Percentiles rank a stretch among this genome's conserved stretches.
Conservation (phyloP, 345 rosid species). For the Syzygium aromaticum region DNA sequence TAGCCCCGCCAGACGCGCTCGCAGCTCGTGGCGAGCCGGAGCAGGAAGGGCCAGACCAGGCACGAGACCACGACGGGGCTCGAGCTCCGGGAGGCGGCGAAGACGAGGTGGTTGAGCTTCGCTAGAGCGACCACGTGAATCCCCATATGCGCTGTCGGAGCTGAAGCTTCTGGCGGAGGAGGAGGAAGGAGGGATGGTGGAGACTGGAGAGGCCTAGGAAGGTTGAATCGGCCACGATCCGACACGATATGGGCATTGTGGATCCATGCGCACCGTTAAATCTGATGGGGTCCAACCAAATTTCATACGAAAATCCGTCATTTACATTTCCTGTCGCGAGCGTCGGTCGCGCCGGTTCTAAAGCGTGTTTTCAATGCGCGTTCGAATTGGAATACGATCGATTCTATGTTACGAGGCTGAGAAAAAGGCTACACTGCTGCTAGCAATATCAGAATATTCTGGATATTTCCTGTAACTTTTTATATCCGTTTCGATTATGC, state of each 20-base stretch:
- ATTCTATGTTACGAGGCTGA: background rate
- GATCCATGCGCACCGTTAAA: background rate
- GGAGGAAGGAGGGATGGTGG: background rate
- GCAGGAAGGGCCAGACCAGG: conserved; percentile 8
- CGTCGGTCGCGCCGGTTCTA: background rate
- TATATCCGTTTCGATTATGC: too few species aligned
- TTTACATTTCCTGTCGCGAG: background rate
- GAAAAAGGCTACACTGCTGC: background rate
- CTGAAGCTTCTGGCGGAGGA: background rate
- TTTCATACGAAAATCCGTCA: background rate
- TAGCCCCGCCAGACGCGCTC: background rate
- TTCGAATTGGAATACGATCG: background rate
- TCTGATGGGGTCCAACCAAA: background rate
- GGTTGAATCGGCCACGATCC: background rate
- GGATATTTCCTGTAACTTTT: too few species aligned
- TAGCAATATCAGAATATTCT: too few species aligned
- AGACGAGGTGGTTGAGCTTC: conserved; percentile 5
- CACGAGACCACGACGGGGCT: background rate
- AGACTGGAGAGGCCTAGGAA: background rate
- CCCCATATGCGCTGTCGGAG: background rate
- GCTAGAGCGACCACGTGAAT: conserved; percentile 6
- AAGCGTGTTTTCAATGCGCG: background rate
- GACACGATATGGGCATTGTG: background rate
- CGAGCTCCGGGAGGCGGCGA: background rate
- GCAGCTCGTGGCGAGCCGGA: conserved; percentile 10